Conservation (phyloP, 306 rosid species). For the Gastrolobium villosum region DNA sequence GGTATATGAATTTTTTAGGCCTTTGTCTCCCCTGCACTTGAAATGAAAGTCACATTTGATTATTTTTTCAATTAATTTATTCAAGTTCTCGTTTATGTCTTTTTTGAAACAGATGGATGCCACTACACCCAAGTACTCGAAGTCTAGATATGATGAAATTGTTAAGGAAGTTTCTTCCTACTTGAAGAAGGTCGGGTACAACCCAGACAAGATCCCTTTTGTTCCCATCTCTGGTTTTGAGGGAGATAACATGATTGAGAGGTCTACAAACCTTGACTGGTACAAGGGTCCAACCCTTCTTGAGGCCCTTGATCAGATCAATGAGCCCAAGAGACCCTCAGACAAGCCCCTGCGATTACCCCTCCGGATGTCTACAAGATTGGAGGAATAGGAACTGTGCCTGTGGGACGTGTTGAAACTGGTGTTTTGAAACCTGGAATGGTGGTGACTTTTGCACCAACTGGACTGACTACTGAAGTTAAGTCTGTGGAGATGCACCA, state of each 20-base stretch:
- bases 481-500: constrained; percentile 97
- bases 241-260: constrained; percentile 95
- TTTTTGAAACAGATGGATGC: constrained; percentile 77
- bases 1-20: constrained; percentile 46
- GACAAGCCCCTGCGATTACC: constrained; percentile 95
- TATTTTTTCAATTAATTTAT: not conserved
- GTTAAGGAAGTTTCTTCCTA: constrained; percentile 95
- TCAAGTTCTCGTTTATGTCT: not conserved
- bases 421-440: constrained; percentile 82
- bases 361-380: constrained; percentile 98
- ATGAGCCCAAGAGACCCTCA: constrained; percentile 87
- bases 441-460: constrained; percentile 77
- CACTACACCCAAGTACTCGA: constrained; percentile 88
- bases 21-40: no score
- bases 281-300: constrained; percentile 98
- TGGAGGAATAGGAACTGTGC: constrained; percentile 97
- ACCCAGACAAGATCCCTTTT: constrained; percentile 86
- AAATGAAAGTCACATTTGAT: no score
- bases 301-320: constrained; percentile 81
- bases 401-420: constrained; percentile 93
- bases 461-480: constrained; percentile 83
- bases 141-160: constrained; percentile 88
- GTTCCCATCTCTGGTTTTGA: constrained; percentile 96
- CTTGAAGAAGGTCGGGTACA: constrained; percentile 92
- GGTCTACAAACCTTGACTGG: constrained; percentile 95